phyloP scores from a whole-genome alignment of 208 protist genomes.

The Acanthamoeba healyi region DNA sequence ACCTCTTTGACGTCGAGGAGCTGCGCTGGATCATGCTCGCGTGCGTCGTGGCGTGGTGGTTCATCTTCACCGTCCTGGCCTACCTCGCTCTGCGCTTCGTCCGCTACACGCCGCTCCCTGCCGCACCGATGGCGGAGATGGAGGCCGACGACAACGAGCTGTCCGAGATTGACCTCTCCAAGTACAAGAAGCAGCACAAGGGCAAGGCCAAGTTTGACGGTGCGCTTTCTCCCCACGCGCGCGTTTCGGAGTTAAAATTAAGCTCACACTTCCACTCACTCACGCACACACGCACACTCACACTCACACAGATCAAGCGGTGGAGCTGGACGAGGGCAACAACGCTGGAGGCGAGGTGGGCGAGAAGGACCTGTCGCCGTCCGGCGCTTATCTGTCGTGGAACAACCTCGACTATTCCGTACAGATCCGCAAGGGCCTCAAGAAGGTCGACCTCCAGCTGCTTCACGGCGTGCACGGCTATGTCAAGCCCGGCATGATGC shows the following conservation, averaged over 20 bases:
- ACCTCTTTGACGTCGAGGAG: not conserved
- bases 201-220: not conserved
- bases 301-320: not conserved
- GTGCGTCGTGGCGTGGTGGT: slow-evolving; percentile 20
- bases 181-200: slow-evolving; percentile 26
- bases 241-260: no score
- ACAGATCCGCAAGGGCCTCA: slow-evolving; percentile 70
- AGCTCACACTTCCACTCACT: no score
- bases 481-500: slow-evolving; percentile 85
- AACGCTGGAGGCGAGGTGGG: not conserved
- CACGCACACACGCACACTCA: no score
- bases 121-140: not conserved
- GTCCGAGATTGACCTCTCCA: not conserved
- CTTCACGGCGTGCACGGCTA: slow-evolving; percentile 81
- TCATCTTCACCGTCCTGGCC: slow-evolving; percentile 60
- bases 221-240: no score
- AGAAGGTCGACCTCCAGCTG: slow-evolving; percentile 71
- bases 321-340: not conserved
- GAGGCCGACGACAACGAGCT: not conserved
- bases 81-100: slow-evolving; percentile 27
- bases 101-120: not conserved
- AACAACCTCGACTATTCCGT: slow-evolving; percentile 81
- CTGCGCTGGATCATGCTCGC: slow-evolving; percentile 51
- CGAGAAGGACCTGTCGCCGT: not conserved
- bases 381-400: slow-evolving; percentile 81